Base-by-base conservation (phyloP, 1,284 basidiomycete genomes). In the Cryptococcus sp. region DNA sequence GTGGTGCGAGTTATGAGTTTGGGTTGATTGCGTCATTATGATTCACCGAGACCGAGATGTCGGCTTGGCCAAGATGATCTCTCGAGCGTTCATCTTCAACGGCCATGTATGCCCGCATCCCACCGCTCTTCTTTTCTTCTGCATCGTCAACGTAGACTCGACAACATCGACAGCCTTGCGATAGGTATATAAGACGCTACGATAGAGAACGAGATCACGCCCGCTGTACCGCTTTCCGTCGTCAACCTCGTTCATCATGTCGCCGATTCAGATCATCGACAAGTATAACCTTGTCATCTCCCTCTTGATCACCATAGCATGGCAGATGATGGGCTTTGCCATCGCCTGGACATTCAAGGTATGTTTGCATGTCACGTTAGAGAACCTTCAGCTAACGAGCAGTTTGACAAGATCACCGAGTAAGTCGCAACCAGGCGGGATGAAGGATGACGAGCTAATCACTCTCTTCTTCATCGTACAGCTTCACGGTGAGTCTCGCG, bases 341-440 rank as follows among this genome's bases (percentile, higher is more conserved):
- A 80, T 86, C 48, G 82, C 83, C 5, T 85, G 80, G 79, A 80
- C 79, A 0, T 74, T 83, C 35, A 79, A 77, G 70, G 75, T 75
- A 48, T 41, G 60, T 50, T 23, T 28, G 4, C 16, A 24, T 2
- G 4, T 5, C 14, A 16, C 22, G 25, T 21, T 3, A 5, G 12
- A 9, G 16, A 21, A n/a, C n/a, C 21, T 21, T 12, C 2, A 36
- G 14, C 19, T 43, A 35, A 43, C 25, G 47, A 25, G 2, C 36
- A 83, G 74, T 83, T 85, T 60, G 83, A 86, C 68, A 85, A 85
- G 65, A 82, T 86, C 43, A 85, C 83, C 10, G 84, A 70, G 59
- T 64, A 31, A 42, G 61, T 61, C n/a, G 19, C 5, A 6, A 7
- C 12, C 2, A 18, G n/a, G 25, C 14, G 16, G 9, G 19, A 14